These are phyloP conservation scores for Drosera capensis DNA, from an alignment of 148 eudicot species.

Conservation along the genomic window DNA sequence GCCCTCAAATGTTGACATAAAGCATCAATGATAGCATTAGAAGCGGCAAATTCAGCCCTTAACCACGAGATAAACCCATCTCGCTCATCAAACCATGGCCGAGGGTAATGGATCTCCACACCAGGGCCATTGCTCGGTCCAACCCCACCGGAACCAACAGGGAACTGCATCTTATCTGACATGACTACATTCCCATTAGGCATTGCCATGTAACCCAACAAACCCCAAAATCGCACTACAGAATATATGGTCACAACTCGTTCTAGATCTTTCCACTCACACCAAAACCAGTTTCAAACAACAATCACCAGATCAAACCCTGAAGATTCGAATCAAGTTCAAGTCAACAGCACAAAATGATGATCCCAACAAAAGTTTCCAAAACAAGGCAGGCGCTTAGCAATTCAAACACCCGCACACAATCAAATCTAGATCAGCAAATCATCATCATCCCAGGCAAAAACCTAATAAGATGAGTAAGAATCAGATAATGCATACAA, in stretches of 20 bases:
- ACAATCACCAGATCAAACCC: not conserved
- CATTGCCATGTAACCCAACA: slow-evolving; percentile 10
- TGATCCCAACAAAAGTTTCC: too few species aligned
- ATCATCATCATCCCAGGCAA: too few species aligned
- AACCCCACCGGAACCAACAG: slow-evolving; percentile 6
- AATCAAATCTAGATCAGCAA: too few species aligned
- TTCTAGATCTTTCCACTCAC: not conserved
- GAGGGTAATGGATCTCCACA: slow-evolving; percentile 10
- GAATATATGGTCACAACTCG: slow-evolving; percentile 1
- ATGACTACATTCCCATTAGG: slow-evolving; percentile 11
- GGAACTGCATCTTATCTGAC: slow-evolving; percentile 12
- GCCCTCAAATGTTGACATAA: slow-evolving; percentile 12
- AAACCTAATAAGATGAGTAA: too few species aligned
- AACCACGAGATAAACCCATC: slow-evolving; percentile 11
- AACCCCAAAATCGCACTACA: slow-evolving; percentile 4
- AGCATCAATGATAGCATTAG: slow-evolving; percentile 11
- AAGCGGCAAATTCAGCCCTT: slow-evolving; percentile 12
- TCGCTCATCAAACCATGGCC: slow-evolving; percentile 11
- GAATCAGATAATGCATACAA: too few species aligned
- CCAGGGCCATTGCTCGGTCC: slow-evolving; percentile 6
- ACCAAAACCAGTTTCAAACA: not conserved
- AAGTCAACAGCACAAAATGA: too few species aligned
- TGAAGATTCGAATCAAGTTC: too few species aligned
- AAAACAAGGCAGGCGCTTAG: too few species aligned
- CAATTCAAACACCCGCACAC: too few species aligned